A percentile compares a stretch with the other conserved stretches of the same genome.
Evolutionary conservation across 768 basidiomycete species (phyloP).

Genomic region (Postia placenta): DNA sequence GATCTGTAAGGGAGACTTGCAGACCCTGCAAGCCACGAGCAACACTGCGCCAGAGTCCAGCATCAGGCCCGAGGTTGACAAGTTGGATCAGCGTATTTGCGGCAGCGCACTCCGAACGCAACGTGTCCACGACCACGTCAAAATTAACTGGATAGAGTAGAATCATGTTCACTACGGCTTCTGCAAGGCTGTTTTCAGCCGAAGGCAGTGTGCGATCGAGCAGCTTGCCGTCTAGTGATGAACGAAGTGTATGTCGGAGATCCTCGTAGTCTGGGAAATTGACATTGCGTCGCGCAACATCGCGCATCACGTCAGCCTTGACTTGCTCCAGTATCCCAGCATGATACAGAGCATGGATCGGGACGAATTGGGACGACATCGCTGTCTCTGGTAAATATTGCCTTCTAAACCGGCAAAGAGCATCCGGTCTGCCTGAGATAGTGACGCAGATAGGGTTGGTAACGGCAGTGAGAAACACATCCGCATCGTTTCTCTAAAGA

Average conservation of each 20-base stretch:
- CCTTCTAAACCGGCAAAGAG: slow-evolving; percentile 4
- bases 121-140: slow-evolving; percentile 6
- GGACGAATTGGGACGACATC: not conserved
- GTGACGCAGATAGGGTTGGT: slow-evolving; percentile 12
- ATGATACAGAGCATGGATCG: slow-evolving; percentile 14
- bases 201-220: not conserved
- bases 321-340: slow-evolving; percentile 1
- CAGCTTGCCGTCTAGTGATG: slow-evolving; percentile 6
- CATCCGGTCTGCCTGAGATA: slow-evolving; percentile 11
- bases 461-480: slow-evolving; percentile 12
- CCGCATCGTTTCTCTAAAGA: not conserved
- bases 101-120: not conserved
- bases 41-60: slow-evolving; percentile 10
- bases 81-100: not conserved
- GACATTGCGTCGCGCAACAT: slow-evolving; percentile 4
- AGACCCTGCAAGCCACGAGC: slow-evolving; percentile 3
- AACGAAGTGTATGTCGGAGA: slow-evolving; percentile 6
- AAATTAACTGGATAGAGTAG: slow-evolving; percentile 14
- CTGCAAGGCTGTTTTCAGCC: not conserved
- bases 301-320: slow-evolving; percentile 7
- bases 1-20: slow-evolving; percentile 6
- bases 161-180: slow-evolving; percentile 13
- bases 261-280: slow-evolving; percentile 4
- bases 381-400: slow-evolving; percentile 4
- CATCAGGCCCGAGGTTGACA: slow-evolving; percentile 14